Percentiles rank a stretch among this genome's conserved stretches.
These are phyloP conservation scores for Galerina sulciceps DNA, from an alignment of 768 basidiomycete species.

Conservation along the genomic window DNA sequence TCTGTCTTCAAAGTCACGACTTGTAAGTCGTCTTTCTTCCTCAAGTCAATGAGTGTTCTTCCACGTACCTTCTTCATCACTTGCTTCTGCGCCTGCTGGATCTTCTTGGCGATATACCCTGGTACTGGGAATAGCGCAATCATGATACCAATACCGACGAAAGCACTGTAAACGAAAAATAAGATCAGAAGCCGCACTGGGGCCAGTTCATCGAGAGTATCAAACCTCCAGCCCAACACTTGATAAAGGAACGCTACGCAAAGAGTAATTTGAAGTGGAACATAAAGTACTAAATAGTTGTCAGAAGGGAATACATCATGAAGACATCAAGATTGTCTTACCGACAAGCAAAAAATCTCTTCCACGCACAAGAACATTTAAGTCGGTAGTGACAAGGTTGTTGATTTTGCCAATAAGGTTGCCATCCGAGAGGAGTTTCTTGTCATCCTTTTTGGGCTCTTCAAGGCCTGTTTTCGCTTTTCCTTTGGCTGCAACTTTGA, in stretches of 20 bases:
- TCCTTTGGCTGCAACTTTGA: background rate
- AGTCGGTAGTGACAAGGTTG: slow-evolving; percentile 41
- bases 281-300: slow-evolving; percentile 31
- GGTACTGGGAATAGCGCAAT: slow-evolving; percentile 59
- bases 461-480: background rate
- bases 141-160: slow-evolving; percentile 59
- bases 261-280: slow-evolving; percentile 44
- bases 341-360: slow-evolving; percentile 21
- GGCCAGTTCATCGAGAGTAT: background rate
- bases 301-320: background rate
- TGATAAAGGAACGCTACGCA: slow-evolving; percentile 48
- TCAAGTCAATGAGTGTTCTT: background rate
- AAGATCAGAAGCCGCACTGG: background rate
- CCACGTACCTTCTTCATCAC: slow-evolving; percentile 46
- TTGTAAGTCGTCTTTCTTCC: background rate
- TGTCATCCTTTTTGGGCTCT: background rate
- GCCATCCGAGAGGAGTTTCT: background rate
- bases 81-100: slow-evolving; percentile 51
- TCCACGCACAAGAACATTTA: slow-evolving; percentile 37
- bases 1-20: slow-evolving; percentile 38
- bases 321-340: background rate
- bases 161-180: slow-evolving; percentile 35
- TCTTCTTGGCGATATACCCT: slow-evolving; percentile 52
- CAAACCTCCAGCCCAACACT: slow-evolving; percentile 51
- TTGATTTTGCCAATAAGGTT: slow-evolving; percentile 78